Percentiles rank a stretch among this genome's conserved stretches.
These are phyloP conservation scores for Fusarium xylarioides DNA, from an alignment of 2,329 filamentous ascomycete genomes.

Conservation along the genomic window DNA sequence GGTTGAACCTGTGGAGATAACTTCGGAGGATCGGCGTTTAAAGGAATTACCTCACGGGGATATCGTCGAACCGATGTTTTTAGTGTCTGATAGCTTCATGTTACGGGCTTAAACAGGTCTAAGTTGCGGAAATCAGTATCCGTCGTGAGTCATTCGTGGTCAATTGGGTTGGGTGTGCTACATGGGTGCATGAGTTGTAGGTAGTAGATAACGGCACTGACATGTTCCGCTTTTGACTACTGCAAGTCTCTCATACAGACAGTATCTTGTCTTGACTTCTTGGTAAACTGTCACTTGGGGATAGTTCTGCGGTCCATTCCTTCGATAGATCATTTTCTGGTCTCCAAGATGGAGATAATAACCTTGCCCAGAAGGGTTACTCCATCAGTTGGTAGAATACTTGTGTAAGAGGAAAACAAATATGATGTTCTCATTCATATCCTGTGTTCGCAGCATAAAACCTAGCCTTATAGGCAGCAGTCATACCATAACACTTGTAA, in stretches of 20 bases:
- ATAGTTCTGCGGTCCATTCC: no score
- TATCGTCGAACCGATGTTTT: background rate
- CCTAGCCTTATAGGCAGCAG: no score
- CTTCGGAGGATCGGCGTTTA: slow-evolving; percentile 34
- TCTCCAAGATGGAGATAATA: no score
- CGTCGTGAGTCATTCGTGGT: background rate
- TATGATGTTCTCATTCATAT: no score
- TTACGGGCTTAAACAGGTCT: background rate
- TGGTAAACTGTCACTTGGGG: background rate
- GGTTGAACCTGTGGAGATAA: slow-evolving; percentile 16
- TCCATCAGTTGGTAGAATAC: no score
- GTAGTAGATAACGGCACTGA: rapidly evolving
- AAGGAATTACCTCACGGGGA: slow-evolving; percentile 30
- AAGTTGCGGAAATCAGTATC: background rate
- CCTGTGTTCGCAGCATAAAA: no score
- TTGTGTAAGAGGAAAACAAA: no score
- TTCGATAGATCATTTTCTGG: no score
- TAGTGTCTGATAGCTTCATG: background rate
- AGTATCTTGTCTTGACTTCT: no score
- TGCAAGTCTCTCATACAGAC: no score
- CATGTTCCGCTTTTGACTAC: background rate
- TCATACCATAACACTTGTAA: no score
- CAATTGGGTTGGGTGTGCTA: rapidly evolving
- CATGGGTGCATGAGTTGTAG: background rate
- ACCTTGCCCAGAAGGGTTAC: no score